Percentiles rank a stretch among this genome's conserved stretches.
These are phyloP conservation scores for Clitoria ternatea DNA, from an alignment of 306 rosid species.

Conservation along the genomic window DNA sequence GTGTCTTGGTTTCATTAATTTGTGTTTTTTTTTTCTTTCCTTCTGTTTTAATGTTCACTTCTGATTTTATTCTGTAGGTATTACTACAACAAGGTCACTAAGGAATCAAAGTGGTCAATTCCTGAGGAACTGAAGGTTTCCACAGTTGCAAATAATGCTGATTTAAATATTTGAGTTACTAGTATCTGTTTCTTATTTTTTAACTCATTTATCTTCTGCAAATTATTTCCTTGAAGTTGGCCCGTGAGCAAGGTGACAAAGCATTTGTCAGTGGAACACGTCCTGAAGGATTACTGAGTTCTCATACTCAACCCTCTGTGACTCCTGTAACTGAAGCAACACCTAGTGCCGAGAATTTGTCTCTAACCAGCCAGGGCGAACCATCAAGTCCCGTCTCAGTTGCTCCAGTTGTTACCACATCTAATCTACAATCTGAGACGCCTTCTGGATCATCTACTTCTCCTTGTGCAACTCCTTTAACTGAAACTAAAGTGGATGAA, in stretches of 20 bases:
- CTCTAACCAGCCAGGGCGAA: slow-evolving; percentile 44
- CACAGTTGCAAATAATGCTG: slow-evolving; percentile 12
- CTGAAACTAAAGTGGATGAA: slow-evolving; percentile 41
- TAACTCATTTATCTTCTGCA: slow-evolving; percentile 23
- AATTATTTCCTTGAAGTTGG: slow-evolving; percentile 54
- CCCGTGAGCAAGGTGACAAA: slow-evolving; percentile 70
- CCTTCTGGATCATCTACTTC: slow-evolving; percentile 50
- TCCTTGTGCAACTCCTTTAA: slow-evolving; percentile 42
- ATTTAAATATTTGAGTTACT: background rate
- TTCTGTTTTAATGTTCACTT: slow-evolving; percentile 11
- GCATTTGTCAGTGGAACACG: slow-evolving; percentile 43
- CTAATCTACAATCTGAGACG: slow-evolving; percentile 38
- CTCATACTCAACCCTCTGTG: slow-evolving; percentile 42
- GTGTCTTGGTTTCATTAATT: slow-evolving; percentile 29
- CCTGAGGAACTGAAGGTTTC: slow-evolving; percentile 88
- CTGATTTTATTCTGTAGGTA: slow-evolving; percentile 53
- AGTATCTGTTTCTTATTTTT: background rate
- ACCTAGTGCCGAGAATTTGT: slow-evolving; percentile 39
- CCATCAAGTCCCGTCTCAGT: slow-evolving; percentile 63
- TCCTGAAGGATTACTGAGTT: slow-evolving; percentile 26
- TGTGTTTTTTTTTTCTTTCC: background rate
- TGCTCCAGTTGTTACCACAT: slow-evolving; percentile 49
- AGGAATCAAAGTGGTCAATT: slow-evolving; percentile 84
- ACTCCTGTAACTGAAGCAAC: slow-evolving; percentile 43
- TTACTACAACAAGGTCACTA: slow-evolving; percentile 74